Conservation (phyloP, 140 eudicot species). For the Ambrosia hybrid region DNA sequence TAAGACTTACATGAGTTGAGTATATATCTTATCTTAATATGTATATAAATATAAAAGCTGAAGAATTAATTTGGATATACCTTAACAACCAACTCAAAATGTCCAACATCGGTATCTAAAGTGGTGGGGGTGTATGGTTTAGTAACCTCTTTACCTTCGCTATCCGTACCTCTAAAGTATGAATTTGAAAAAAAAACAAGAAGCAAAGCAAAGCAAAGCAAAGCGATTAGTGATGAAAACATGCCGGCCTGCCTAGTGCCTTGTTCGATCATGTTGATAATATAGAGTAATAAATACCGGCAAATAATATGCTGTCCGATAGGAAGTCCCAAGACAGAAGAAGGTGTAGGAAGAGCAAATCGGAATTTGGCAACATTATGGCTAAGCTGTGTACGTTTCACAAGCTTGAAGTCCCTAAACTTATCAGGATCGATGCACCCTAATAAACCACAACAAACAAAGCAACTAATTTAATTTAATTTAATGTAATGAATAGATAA, state of each 20-base stretch:
- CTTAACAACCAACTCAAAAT: slow-evolving; percentile 91
- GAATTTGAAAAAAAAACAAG: slow-evolving; percentile 4
- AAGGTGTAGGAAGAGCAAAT: slow-evolving; percentile 48
- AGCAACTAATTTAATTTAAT: background rate
- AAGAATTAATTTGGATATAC: slow-evolving; percentile 24
- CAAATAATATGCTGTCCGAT: slow-evolving; percentile 50
- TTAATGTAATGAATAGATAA: no score
- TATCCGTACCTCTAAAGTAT: slow-evolving; percentile 70
- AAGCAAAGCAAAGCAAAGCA: background rate
- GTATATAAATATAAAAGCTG: no score
- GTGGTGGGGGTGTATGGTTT: slow-evolving; percentile 98
- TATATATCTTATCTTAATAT: background rate
- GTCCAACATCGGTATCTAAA: slow-evolving; percentile 81
- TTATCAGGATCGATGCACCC: slow-evolving; percentile 42
- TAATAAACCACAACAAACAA: slow-evolving; percentile 6
- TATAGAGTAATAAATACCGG: slow-evolving; percentile 24
- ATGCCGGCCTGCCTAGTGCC: no score
- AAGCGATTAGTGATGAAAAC: slow-evolving; percentile 5
- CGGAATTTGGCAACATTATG: slow-evolving; percentile 48
- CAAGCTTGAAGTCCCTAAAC: slow-evolving; percentile 48
- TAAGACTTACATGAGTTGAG: background rate
- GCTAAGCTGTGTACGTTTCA: slow-evolving; percentile 47
- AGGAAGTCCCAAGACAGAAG: slow-evolving; percentile 52
- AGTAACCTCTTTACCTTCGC: slow-evolving; percentile 91
- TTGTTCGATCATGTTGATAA: no score